Percentiles rank a stretch among this genome's conserved stretches.
Conservation (phyloP, 257 asterid species). For the Nicotiana obtusifolia region DNA sequence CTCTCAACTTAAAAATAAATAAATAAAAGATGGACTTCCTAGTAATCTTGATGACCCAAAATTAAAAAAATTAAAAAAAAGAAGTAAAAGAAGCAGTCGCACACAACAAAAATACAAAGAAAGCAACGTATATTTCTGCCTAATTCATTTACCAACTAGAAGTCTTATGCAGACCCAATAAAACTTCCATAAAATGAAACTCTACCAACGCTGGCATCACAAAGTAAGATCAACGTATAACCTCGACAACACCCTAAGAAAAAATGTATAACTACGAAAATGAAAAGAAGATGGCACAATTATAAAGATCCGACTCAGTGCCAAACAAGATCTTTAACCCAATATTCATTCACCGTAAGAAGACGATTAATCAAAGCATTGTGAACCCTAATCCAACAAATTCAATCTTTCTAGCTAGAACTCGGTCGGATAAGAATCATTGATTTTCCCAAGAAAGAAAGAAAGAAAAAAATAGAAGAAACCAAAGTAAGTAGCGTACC, state of each 20-base stretch:
- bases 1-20: too few species aligned
- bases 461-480: not conserved
- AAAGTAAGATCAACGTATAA: not conserved
- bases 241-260: not conserved
- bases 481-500: slow-evolving; percentile 14
- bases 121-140: not conserved
- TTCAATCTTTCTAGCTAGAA: not conserved
- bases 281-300: not conserved
- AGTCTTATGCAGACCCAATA: not conserved
- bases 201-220: not conserved
- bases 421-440: too few species aligned
- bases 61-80: not conserved
- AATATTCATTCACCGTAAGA: not conserved
- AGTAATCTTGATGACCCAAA: not conserved
- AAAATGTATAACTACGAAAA: not conserved
- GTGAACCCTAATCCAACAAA: not conserved
- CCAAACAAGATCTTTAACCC: too few species aligned
- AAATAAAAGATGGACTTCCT: too few species aligned
- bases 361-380: not conserved
- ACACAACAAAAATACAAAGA: not conserved
- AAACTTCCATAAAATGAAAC: not conserved
- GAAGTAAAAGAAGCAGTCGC: not conserved
- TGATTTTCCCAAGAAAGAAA: not conserved
- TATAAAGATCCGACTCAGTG: not conserved
- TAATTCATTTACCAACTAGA: not conserved